Evolutionary conservation across 1,284 basidiomycete species (phyloP).

Genomic region (Xerocomus minutiporus): DNA sequence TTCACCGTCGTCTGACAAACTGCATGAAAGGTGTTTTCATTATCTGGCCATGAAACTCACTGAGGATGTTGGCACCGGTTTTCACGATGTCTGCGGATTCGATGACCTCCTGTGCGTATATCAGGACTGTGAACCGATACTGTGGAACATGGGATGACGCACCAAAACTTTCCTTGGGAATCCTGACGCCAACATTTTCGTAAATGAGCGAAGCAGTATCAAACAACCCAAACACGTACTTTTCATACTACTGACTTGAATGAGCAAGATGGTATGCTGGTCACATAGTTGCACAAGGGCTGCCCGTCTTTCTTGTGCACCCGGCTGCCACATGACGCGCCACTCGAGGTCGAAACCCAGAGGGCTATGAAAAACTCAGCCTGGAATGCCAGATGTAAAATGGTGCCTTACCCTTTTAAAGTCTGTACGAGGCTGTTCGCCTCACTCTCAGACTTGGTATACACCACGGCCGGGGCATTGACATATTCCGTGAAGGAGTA

Average conservation of each 20-base stretch:
- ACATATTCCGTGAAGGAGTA: constrained; percentile 42
- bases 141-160: background rate
- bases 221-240: constrained; percentile 30
- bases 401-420: constrained; percentile 36
- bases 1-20: constrained; percentile 50
- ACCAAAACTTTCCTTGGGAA: constrained; percentile 43
- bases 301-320: constrained; percentile 35
- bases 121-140: background rate
- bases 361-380: constrained; percentile 35
- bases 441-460: constrained; percentile 39
- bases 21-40: background rate
- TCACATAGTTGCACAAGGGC: constrained; percentile 55
- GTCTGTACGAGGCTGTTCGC: constrained; percentile 40
- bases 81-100: constrained; percentile 47
- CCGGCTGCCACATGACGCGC: constrained; percentile 39
- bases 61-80: constrained; percentile 56
- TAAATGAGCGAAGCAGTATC: background rate
- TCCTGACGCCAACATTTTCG: constrained; percentile 20
- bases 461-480: constrained; percentile 35
- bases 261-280: constrained; percentile 45
- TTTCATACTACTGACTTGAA: constrained; percentile 54
- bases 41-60: constrained; percentile 34
- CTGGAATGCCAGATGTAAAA: background rate
- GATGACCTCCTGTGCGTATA: constrained; percentile 40
- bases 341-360: constrained; percentile 63